Conservation (phyloP, 169 alveolate genomes). For the Cryptosporidium andersoni region DNA sequence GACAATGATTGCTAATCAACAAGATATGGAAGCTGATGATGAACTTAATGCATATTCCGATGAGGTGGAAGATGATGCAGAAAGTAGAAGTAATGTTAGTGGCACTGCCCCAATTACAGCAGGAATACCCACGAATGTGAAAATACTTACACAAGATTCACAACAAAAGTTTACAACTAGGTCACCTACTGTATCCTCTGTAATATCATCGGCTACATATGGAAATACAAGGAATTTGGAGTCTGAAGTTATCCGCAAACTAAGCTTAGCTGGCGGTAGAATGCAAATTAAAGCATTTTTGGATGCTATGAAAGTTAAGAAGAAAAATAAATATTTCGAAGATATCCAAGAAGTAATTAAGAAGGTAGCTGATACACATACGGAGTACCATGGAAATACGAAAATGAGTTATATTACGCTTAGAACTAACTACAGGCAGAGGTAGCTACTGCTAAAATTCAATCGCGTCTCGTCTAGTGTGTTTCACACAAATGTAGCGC, state of each 20-base stretch:
- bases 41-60: conserved; percentile 62
- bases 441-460: neutral
- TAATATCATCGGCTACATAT: conserved; percentile 38
- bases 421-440: conserved; percentile 56
- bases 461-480: conserved; percentile 46
- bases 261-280: conserved; percentile 66
- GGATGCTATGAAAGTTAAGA: conserved; percentile 66
- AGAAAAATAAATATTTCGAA: conserved; percentile 58
- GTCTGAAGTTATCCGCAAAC: conserved; percentile 50
- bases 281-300: conserved; percentile 68
- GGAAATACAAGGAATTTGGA: conserved; percentile 29
- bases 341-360: conserved; percentile 67
- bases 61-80: conserved; percentile 54
- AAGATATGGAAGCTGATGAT: conserved; percentile 71
- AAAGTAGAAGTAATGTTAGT: conserved; percentile 57
- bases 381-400: conserved; percentile 60
- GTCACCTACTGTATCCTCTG: conserved; percentile 28
- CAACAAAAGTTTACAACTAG: neutral
- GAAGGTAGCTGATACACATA: conserved; percentile 67
- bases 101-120: conserved; percentile 15
- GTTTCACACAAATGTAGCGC: no score
- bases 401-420: conserved; percentile 61
- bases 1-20: conserved; percentile 67
- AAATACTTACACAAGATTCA: neutral
- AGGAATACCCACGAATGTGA: neutral